Evolutionary conservation across 352 stramenopile genomes (phyloP), one percentile per base, ranked within the genome.

Genomic region (Phytophthora pisi): DNA sequence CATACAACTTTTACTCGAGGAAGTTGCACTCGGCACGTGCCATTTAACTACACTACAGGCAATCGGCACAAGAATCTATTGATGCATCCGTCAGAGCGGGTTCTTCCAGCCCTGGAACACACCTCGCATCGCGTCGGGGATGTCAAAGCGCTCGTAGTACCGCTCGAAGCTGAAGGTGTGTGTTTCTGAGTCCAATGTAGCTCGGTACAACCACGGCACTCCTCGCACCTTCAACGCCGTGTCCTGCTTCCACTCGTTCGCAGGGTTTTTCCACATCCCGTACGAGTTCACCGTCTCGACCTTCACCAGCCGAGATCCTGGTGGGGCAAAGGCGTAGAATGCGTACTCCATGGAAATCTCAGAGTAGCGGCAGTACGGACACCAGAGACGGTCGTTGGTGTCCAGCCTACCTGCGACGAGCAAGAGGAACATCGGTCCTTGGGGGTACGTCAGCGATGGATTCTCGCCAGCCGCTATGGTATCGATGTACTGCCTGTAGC

Each of bases 371-470:
- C 84, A 94, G 63, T 89, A 93, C 38, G 79, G 84, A 68, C 86
- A 94, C 86, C 86, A 94, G 4, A 81, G 73, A 1, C 86, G 84
- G n/a, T 86, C 76, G 49, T 92, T 94, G 54, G 80, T 78, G 46
- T 61, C 51, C 34, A 91, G 61, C 15, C 77, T 65, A 8, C 82
- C 86, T 31, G 86, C 89, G 16, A 92, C 55, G 45, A 94, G 82
- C 49, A 84, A 89, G 42, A 92, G 72, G 56, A 86, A 94, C 57
- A 92, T 72, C 18, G 79, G 79, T 8, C 72, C 72, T 63, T 57
- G 40, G 1, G 62, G 51, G n/a, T 43, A 23, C 3, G 43, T 61
- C 75, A 85, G 51, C 56, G 62, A 66, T 15, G 40, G 30, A 5
- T 70, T 54, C 10, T 59, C 51, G 31, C 64, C 69, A 28, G 46